phyloP scores from a whole-genome alignment of 345 rosid species.

The Sisymbrium irio region DNA sequence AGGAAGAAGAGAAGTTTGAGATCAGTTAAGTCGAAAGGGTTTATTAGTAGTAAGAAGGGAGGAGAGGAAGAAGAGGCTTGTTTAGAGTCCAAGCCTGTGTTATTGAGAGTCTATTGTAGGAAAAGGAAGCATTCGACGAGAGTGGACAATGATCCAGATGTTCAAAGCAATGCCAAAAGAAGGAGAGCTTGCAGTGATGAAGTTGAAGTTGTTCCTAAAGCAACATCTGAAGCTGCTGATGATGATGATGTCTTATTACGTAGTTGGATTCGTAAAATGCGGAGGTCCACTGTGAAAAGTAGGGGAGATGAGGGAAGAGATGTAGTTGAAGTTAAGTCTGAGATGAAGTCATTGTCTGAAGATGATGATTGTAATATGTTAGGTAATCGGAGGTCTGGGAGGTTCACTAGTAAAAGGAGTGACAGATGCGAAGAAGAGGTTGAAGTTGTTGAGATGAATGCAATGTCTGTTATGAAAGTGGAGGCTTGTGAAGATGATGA shows the following conservation, averaged over 20 bases:
- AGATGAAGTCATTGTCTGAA: neutral
- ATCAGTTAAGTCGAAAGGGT: neutral
- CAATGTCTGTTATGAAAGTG: neutral
- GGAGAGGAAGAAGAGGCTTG: neutral
- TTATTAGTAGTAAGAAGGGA: neutral
- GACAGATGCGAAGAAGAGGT: neutral
- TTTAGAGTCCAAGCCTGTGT: neutral
- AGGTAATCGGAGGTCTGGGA: neutral
- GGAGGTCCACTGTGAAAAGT: neutral
- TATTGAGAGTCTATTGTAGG: neutral
- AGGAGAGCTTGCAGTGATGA: neutral
- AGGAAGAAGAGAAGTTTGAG: constrained; percentile 26
- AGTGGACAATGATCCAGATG: neutral
- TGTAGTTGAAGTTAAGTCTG: neutral
- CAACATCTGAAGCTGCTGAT: neutral
- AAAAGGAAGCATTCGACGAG: neutral
- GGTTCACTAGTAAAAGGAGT: neutral
- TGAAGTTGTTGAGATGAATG: neutral
- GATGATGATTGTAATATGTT: neutral
- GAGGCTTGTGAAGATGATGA: neutral
- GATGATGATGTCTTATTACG: neutral
- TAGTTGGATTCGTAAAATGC: neutral
- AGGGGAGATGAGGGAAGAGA: neutral
- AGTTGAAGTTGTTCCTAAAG: neutral
- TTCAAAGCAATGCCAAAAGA: neutral